Evolutionary conservation across 495 filamentous ascomycete species (phyloP).

Genomic region (Neurospora tetrasperma): DNA sequence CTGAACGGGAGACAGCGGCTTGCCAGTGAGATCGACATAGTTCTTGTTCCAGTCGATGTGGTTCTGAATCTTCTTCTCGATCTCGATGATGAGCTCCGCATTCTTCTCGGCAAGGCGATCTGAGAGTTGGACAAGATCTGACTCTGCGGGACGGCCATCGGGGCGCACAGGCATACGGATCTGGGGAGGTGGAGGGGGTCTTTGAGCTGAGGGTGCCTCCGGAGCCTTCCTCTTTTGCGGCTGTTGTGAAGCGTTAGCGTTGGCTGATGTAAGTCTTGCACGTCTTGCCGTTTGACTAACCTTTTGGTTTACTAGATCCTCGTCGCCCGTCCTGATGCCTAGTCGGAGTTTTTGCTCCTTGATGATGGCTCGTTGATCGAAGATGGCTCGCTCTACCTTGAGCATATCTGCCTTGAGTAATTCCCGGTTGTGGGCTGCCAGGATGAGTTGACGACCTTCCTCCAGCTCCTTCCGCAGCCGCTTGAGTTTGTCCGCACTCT

Average conservation of each 20-base stretch:
- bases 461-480: slow-evolving; percentile 86
- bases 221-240: slow-evolving; percentile 61
- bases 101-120: slow-evolving; percentile 75
- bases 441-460: slow-evolving; percentile 70
- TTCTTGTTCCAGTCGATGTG: slow-evolving; percentile 81
- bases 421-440: slow-evolving; percentile 69
- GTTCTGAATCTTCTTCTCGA: slow-evolving; percentile 69
- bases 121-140: slow-evolving; percentile 66
- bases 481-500: slow-evolving; percentile 89
- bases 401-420: slow-evolving; percentile 66
- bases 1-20: slow-evolving; percentile 65
- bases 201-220: slow-evolving; percentile 45
- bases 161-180: slow-evolving; percentile 60
- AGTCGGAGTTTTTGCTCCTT: slow-evolving; percentile 82
- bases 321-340: slow-evolving; percentile 83
- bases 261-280: slow-evolving; percentile 10
- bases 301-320: slow-evolving; percentile 91
- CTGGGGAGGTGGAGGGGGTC: slow-evolving; percentile 39
- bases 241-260: slow-evolving; percentile 29
- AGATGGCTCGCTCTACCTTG: slow-evolving; percentile 60
- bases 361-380: slow-evolving; percentile 66
- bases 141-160: slow-evolving; percentile 57
- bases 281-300: slow-evolving; percentile 36
- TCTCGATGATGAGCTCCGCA: slow-evolving; percentile 62
- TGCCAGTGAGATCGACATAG: slow-evolving; percentile 72